A percentile compares a stretch with the other conserved stretches of the same genome.
Evolutionary conservation across 2,329 filamentous ascomycete species (phyloP).

Genomic region (Colletotrichum sp.): DNA sequence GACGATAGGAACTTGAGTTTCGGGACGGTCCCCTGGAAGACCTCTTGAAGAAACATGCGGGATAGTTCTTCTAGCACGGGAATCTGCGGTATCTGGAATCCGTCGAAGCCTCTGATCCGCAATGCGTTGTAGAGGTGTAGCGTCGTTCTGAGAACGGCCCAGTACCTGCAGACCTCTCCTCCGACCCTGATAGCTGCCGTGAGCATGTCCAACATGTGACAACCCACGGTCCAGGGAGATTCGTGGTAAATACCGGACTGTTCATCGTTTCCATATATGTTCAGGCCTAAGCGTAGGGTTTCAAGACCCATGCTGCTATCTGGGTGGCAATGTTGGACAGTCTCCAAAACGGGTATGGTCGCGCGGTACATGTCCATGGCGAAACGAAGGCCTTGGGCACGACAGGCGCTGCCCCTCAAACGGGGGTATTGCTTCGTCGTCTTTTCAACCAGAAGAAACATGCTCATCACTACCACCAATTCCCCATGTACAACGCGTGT

Average conservation of each 20-base stretch:
- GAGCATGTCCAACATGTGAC: not conserved
- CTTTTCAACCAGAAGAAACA: not conserved
- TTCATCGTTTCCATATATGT: fast-evolving
- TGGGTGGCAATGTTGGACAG: not conserved
- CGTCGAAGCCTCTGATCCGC: not conserved
- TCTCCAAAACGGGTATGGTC: fast-evolving
- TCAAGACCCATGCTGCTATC: not conserved
- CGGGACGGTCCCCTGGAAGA: not conserved
- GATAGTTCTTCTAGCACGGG: not conserved
- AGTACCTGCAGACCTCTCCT: fast-evolving
- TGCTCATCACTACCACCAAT: not conserved
- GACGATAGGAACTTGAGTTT: not conserved
- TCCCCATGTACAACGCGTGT: not conserved
- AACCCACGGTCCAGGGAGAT: not conserved
- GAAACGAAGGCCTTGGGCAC: not conserved
- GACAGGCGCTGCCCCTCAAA: not conserved
- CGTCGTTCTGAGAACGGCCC: not conserved
- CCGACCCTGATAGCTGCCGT: not conserved
- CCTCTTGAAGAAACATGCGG: not conserved
- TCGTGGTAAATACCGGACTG: not conserved
- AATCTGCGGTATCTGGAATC: not conserved
- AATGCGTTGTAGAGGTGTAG: not conserved
- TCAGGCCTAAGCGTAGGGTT: fast-evolving
- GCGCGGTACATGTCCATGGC: not conserved
- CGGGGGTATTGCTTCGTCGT: fast-evolving